Conservation (phyloP, 1,284 basidiomycete genomes). For the Lignosus rhinocerotis region DNA sequence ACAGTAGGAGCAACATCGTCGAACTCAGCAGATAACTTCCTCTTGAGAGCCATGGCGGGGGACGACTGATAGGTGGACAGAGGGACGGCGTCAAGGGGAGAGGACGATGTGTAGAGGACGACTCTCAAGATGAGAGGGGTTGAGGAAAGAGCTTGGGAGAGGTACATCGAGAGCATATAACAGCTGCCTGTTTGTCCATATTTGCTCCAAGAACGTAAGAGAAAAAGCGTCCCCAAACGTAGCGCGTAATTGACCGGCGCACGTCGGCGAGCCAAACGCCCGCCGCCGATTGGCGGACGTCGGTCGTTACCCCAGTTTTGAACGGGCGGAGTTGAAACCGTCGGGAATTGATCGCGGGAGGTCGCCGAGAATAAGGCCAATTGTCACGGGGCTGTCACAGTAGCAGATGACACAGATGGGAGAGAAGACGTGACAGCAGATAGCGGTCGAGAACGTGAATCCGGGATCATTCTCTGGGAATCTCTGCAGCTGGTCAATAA, state of each 20-base stretch:
- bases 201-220: slow-evolving; percentile 26
- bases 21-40: slow-evolving; percentile 65
- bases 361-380: slow-evolving; percentile 10
- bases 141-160: slow-evolving; percentile 25
- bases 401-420: background rate
- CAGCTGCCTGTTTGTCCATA: slow-evolving; percentile 28
- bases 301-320: slow-evolving; percentile 19
- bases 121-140: slow-evolving; percentile 20
- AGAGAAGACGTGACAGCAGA: slow-evolving; percentile 14
- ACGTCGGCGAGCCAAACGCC: slow-evolving; percentile 19
- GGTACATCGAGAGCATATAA: slow-evolving; percentile 26
- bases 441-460: slow-evolving; percentile 13
- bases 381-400: slow-evolving; percentile 20
- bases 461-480: slow-evolving; percentile 6
- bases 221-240: slow-evolving; percentile 21
- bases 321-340: slow-evolving; percentile 21
- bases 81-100: slow-evolving; percentile 1
- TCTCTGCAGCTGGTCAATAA: background rate
- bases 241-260: slow-evolving; percentile 23
- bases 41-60: slow-evolving; percentile 62
- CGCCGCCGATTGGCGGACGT: slow-evolving; percentile 19
- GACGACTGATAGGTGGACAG: slow-evolving; percentile 9
- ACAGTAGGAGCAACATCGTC: slow-evolving; percentile 47
- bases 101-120: slow-evolving; percentile 4
- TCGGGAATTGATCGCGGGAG: slow-evolving; percentile 16